A percentile compares a stretch with the other conserved stretches of the same genome.
Conservation (phyloP, 768 basidiomycete genomes). For the Leucogyrophana mollusca region DNA sequence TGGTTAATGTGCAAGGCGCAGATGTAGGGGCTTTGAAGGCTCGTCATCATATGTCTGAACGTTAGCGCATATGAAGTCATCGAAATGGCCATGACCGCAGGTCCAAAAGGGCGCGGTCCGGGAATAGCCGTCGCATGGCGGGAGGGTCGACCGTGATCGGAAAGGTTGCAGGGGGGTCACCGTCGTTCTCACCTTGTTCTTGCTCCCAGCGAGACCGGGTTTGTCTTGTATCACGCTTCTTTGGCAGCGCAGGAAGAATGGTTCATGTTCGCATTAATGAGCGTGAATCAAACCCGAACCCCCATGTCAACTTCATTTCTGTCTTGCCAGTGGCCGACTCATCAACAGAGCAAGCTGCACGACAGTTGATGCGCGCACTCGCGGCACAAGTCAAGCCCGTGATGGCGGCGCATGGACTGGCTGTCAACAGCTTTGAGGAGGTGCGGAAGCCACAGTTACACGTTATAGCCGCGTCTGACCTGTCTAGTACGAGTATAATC, state of each 20-base stretch:
- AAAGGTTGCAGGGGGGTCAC: no score
- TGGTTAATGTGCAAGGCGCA: neutral
- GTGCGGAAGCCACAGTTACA: constrained; percentile 61
- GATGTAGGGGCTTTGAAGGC: neutral
- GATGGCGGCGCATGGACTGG: constrained; percentile 79
- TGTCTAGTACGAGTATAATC: constrained; percentile 71
- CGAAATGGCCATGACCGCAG: no score
- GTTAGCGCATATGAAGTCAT: no score
- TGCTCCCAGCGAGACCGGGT: no score
- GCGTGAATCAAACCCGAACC: constrained; percentile 69
- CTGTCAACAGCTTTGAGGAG: constrained; percentile 81
- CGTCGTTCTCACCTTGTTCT: no score
- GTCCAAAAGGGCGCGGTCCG: no score
- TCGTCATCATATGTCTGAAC: no score
- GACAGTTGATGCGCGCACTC: constrained; percentile 71
- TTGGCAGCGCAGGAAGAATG: constrained; percentile 38
- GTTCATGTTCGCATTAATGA: constrained; percentile 75
- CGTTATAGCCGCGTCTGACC: constrained; percentile 64
- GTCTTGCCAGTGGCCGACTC: constrained; percentile 44
- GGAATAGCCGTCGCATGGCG: no score
- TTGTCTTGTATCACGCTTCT: no score
- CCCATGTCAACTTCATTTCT: constrained; percentile 74
- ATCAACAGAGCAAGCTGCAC: constrained; percentile 58
- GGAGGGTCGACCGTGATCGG: no score
- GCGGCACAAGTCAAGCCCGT: constrained; percentile 82